Percentiles rank a stretch among this genome's conserved stretches.
These are phyloP conservation scores for Celoporthe dispersa DNA, from an alignment of 2,329 filamentous ascomycete genomes.

Conservation along the genomic window DNA sequence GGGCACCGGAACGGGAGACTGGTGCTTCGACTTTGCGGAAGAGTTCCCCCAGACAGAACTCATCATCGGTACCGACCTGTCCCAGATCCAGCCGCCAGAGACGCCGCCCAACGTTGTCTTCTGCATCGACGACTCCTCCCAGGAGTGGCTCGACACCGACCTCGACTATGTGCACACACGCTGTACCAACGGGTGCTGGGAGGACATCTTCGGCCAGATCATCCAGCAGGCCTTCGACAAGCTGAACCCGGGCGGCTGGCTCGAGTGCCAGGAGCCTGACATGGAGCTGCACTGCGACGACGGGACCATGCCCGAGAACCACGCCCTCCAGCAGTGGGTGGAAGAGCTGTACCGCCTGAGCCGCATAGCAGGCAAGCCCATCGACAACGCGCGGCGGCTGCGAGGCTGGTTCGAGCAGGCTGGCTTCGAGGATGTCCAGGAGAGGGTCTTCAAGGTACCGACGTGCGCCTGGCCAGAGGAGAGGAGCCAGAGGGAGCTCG, in stretches of 20 bases:
- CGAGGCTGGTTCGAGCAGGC: slow-evolving; percentile 48
- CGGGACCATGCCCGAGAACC: slow-evolving; percentile 45
- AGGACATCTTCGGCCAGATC: slow-evolving; percentile 51
- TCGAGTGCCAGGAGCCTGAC: slow-evolving; percentile 57
- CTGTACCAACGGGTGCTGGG: slow-evolving; percentile 54
- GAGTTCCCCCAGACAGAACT: slow-evolving; percentile 58
- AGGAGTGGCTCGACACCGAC: slow-evolving; percentile 58
- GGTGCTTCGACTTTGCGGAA: slow-evolving; percentile 71
- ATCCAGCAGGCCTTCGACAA: slow-evolving; percentile 56
- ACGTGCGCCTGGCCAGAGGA: slow-evolving; percentile 59
- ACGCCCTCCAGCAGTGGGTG: slow-evolving; percentile 46
- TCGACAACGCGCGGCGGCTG: slow-evolving; percentile 41
- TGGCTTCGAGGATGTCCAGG: slow-evolving; percentile 60
- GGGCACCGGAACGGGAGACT: slow-evolving; percentile 61
- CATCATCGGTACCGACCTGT: slow-evolving; percentile 68
- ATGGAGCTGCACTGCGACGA: slow-evolving; percentile 49
- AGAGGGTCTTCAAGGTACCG: slow-evolving; percentile 58
- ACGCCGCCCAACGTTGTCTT: slow-evolving; percentile 75
- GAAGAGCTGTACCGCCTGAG: slow-evolving; percentile 46
- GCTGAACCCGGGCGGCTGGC: slow-evolving; percentile 56
- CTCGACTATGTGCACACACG: slow-evolving; percentile 62
- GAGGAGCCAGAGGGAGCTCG: slow-evolving; percentile 47
- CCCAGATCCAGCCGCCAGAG: slow-evolving; percentile 66
- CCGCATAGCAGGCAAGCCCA: slow-evolving; percentile 42
- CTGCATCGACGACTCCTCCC: slow-evolving; percentile 68